Evolutionary conservation across 208 protist species (phyloP).

Genomic region (Acanthamoeba triangularis): DNA sequence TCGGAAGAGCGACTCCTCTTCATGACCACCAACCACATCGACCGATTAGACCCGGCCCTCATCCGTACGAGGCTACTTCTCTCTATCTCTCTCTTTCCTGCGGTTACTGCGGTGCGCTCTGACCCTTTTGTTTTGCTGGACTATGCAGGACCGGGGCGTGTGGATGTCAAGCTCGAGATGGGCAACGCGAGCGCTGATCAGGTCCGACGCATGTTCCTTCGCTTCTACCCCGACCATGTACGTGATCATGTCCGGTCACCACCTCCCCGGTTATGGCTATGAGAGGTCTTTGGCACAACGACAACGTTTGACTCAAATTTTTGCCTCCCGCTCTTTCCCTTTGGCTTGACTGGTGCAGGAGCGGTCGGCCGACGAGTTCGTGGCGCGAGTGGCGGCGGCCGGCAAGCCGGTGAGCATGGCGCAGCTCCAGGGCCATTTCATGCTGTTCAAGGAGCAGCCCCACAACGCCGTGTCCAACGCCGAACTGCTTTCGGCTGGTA

Average conservation of each 20-base stretch:
- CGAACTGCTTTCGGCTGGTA: slow-evolving; percentile 37
- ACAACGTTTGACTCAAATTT: no score
- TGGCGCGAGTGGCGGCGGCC: slow-evolving; percentile 79
- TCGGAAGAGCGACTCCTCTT: slow-evolving; percentile 97
- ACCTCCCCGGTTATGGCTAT: background rate
- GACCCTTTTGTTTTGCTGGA: background rate
- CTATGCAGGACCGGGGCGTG: slow-evolving; percentile 93
- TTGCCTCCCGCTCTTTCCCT: background rate
- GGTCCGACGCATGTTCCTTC: slow-evolving; percentile 92
- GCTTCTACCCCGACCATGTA: slow-evolving; percentile 90
- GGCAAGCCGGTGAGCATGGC: slow-evolving; percentile 92
- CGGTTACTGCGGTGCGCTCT: background rate
- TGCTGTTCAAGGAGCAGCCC: slow-evolving; percentile 93
- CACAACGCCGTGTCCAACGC: slow-evolving; percentile 86
- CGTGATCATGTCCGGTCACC: background rate
- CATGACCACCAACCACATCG: slow-evolving; percentile 98
- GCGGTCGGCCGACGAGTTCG: slow-evolving; percentile 2
- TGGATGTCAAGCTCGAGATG: slow-evolving; percentile 96
- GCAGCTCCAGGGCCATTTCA: slow-evolving; percentile 96
- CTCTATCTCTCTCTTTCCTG: slow-evolving; percentile 74
- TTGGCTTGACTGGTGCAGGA: background rate
- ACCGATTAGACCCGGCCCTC: slow-evolving; percentile 95
- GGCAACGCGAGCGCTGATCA: slow-evolving; percentile 91
- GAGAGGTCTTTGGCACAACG: no score
- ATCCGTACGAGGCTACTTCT: slow-evolving; percentile 92